A percentile compares a stretch with the other conserved stretches of the same genome.
Evolutionary conservation across 768 basidiomycete genomes (phyloP).

Genomic region (Agaricus subrufescens): DNA sequence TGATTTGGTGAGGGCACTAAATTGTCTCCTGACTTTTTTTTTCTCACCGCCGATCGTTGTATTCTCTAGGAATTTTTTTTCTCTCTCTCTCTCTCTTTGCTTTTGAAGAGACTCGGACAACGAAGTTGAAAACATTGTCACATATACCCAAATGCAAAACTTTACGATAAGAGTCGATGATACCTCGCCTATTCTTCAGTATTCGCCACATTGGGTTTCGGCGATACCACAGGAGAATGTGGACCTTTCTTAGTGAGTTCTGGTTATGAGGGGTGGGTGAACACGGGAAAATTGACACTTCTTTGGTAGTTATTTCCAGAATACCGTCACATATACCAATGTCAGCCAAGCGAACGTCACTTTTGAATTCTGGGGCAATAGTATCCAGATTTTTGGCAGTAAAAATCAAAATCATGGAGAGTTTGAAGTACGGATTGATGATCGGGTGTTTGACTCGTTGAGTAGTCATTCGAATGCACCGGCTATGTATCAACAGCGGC

Average conservation of each 20-base stretch:
- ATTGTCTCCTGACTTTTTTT: too few species aligned
- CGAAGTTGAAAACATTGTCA: too few species aligned
- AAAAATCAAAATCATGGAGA: conserved; percentile 42
- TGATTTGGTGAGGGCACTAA: too few species aligned
- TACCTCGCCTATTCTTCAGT: conserved; percentile 22
- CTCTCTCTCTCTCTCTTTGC: too few species aligned
- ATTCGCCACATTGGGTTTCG: conserved; percentile 18
- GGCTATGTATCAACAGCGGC: conserved; percentile 31
- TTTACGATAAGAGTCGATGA: conserved; percentile 30
- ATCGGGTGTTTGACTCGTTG: conserved; percentile 17
- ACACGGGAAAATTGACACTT: not conserved
- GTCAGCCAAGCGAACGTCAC: conserved; percentile 24
- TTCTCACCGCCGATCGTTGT: too few species aligned
- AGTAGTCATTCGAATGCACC: conserved; percentile 24
- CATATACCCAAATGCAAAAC: conserved; percentile 20
- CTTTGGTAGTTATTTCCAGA: conserved; percentile 26
- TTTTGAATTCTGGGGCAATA: conserved; percentile 46
- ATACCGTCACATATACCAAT: conserved; percentile 36
- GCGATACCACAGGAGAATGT: conserved; percentile 19
- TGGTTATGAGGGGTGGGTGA: not conserved
- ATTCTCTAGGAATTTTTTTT: too few species aligned
- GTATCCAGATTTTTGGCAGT: conserved; percentile 45
- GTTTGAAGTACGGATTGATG: conserved; percentile 40
- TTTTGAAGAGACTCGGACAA: too few species aligned
- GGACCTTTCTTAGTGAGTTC: conserved; percentile 13